These are phyloP conservation scores for Metschnikowia anglica DNA, from an alignment of 805 yeast species.

Conservation along the genomic window DNA sequence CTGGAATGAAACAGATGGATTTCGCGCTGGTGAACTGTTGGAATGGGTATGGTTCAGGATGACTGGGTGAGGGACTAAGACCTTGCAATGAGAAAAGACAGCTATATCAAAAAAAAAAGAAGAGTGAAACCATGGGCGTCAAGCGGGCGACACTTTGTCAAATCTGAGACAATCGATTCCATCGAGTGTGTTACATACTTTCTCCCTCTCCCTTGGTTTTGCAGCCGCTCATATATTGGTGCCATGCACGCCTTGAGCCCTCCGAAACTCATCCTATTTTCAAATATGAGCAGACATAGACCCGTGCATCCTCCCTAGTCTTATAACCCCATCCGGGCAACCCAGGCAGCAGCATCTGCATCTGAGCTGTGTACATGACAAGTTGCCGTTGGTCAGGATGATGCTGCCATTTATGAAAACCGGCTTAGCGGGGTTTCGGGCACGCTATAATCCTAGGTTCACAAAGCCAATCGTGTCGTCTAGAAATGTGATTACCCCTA, in stretches of 20 bases:
- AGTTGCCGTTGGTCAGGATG: background rate
- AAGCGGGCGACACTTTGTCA: no score
- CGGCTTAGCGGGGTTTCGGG: slow-evolving; percentile 3
- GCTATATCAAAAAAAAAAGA: no score
- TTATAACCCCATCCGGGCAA: background rate
- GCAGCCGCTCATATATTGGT: background rate
- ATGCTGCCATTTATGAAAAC: slow-evolving; percentile 7
- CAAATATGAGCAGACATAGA: no score
- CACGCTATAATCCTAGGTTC: background rate
- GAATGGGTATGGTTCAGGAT: no score
- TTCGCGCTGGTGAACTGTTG: no score
- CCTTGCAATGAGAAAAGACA: no score
- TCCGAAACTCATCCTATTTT: no score
- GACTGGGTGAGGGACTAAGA: no score
- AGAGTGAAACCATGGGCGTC: no score
- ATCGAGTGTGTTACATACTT: no score
- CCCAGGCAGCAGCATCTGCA: background rate
- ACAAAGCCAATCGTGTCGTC: slow-evolving; percentile 1
- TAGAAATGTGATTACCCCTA: slow-evolving; percentile 53
- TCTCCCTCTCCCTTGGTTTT: background rate
- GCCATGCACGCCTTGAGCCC: slow-evolving; percentile 1
- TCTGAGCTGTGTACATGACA: background rate
- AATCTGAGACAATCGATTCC: no score
- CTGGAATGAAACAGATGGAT: no score
- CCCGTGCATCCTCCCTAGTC: background rate